phyloP scores from a whole-genome alignment of 306 rosid species.

The Astragalus membranaceus region DNA sequence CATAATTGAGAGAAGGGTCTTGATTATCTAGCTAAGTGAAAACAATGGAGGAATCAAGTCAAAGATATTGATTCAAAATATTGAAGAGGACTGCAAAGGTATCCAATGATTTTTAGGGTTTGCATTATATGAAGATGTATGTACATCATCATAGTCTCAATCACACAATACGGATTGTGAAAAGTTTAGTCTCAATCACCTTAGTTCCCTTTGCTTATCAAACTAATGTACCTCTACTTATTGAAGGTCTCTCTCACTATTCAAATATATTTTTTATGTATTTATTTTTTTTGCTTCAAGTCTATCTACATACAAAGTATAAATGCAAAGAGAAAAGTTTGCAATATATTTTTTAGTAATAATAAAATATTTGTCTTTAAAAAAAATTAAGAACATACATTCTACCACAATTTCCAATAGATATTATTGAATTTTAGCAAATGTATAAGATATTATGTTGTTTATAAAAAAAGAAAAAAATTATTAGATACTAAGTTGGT shows the following conservation, averaged over 20 bases:
- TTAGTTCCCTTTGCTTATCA: neutral
- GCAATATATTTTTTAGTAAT: too few relatives aligned
- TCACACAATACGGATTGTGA: neutral
- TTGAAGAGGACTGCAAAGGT: conserved; percentile 26
- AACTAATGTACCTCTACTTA: neutral
- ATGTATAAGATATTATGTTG: too few relatives aligned
- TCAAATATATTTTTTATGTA: too few relatives aligned
- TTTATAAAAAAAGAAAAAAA: too few relatives aligned
- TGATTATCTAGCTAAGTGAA: conserved; percentile 24
- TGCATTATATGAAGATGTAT: conserved; percentile 10
- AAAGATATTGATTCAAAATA: conserved; percentile 24
- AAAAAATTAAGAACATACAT: too few relatives aligned
- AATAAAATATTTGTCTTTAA: too few relatives aligned
- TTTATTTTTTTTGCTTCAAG: too few relatives aligned
- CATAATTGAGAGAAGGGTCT: conserved; percentile 12
- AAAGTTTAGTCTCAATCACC: conserved; percentile 4
- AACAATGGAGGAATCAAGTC: conserved; percentile 23
- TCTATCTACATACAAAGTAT: too few relatives aligned
- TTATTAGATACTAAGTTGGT: too few relatives aligned
- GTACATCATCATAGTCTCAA: conserved; percentile 6
- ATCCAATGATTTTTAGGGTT: conserved; percentile 30
- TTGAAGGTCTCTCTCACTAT: neutral
- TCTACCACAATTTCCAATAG: too few relatives aligned
- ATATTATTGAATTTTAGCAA: too few relatives aligned
- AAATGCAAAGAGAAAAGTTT: too few relatives aligned